Evolutionary conservation across 2,329 filamentous ascomycete species (phyloP), one percentile per base, ranked within the genome.

Genomic region (Cladobotryum protrusum): DNA sequence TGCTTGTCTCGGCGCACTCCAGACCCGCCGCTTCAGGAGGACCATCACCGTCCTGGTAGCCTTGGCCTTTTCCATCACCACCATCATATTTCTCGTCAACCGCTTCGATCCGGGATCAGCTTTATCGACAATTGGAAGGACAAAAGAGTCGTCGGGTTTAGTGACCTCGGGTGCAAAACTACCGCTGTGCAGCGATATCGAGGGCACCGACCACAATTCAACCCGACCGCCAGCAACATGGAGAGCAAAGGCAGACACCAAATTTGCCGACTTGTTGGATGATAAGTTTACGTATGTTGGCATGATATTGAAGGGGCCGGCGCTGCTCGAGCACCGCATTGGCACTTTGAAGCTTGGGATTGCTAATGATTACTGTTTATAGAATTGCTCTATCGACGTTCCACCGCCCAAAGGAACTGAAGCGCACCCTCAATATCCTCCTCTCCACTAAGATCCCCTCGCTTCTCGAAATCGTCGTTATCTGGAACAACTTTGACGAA

Each of bases 321-420:
- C 7, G 34, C 34, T 36, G 12, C 34, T 7, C 15, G 34, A 13
- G 7, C 34, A n/a, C n/a, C n/a, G n/a, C n/a, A n/a, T n/a, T n/a
- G n/a, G n/a, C n/a, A n/a, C 34, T n/a, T 14, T 2, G 7, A 36
- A 4, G 7, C 3, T 17, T 3, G n/a, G 39, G 13, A 37, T 24
- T 5, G 9, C 44, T 39, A 19, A 37, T n/a, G 17, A 24, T 12
- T 29, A 8, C 12, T 9, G 34, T 12, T 5, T 24, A 13, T 47
- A 70, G 68, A n/a, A 67, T 71, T 43, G 64, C 62, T 5, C 61
- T 71, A 50, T 65, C 65, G 32, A 70, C 68, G 0, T 69, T 66
- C 41, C 61, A 58, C 13, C 64, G 68, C n/a, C 64, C 66, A 12
- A 61, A 63, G 39, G 63, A 68, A 45, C 62, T 71, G 7, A 59